phyloP scores from a whole-genome alignment of 176 grass and related monocot genomes.

The Carex scoparia region DNA sequence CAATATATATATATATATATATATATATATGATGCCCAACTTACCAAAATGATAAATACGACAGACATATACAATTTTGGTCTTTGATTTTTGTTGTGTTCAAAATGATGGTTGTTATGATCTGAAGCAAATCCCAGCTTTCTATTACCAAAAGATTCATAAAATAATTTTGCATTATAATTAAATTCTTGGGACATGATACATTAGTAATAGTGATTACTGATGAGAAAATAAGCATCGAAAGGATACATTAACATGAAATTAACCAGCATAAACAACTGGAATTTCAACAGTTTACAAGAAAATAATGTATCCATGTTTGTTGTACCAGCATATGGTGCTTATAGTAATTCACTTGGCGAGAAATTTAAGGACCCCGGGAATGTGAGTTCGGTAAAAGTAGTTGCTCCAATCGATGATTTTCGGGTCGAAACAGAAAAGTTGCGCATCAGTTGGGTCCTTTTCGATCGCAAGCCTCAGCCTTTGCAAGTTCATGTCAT shows the following conservation, averaged over 20 bases:
- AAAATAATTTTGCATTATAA: background rate
- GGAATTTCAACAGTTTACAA: background rate
- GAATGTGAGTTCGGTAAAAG: conserved; percentile 28
- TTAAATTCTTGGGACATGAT: background rate
- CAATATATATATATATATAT: background rate
- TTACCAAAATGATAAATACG: background rate
- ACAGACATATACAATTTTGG: background rate
- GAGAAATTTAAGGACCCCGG: conserved; percentile 24
- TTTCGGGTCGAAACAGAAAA: conserved; percentile 32
- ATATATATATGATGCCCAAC: background rate
- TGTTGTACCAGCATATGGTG: background rate
- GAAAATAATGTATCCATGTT: background rate
- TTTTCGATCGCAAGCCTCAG: conserved; percentile 20
- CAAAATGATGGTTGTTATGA: background rate
- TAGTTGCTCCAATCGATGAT: conserved; percentile 29
- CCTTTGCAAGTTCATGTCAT: conserved; percentile 34
- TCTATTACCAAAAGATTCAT: background rate
- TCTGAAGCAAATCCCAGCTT: background rate
- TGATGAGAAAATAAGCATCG: background rate
- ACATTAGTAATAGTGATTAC: background rate
- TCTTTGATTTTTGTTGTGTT: background rate
- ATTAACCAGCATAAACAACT: background rate
- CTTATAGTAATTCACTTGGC: conserved; percentile 24
- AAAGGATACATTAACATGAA: conserved; percentile 6
- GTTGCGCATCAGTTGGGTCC: background rate